Evolutionary conservation across 805 yeast species (phyloP).

Genomic region (Candida ulmi): DNA sequence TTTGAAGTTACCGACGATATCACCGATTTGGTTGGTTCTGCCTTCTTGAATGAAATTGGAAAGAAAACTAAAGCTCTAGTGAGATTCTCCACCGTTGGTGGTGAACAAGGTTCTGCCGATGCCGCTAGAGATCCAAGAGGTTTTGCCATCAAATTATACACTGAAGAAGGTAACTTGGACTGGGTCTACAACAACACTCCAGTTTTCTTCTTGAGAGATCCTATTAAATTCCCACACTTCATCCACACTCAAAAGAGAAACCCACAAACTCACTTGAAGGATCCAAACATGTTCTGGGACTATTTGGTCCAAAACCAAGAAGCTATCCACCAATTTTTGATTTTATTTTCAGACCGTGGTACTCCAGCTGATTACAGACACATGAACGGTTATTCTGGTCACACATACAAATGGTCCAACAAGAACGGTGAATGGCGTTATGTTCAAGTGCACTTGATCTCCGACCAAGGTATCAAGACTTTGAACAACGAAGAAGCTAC

Average conservation of each 20-base stretch:
- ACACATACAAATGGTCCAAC: constrained; percentile 76
- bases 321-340: constrained; percentile 68
- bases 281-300: constrained; percentile 78
- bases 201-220: constrained; percentile 78
- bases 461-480: constrained; percentile 56
- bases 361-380: constrained; percentile 71
- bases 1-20: constrained; percentile 87
- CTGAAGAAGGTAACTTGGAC: constrained; percentile 82
- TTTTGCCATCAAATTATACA: constrained; percentile 71
- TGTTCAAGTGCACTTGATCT: constrained; percentile 69
- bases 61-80: constrained; percentile 69
- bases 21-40: constrained; percentile 63
- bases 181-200: constrained; percentile 87
- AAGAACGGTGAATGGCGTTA: constrained; percentile 71
- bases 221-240: constrained; percentile 80
- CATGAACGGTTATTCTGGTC: constrained; percentile 85
- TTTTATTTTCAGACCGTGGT: constrained; percentile 75
- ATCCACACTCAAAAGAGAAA: constrained; percentile 87
- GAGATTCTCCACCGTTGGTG: constrained; percentile 85
- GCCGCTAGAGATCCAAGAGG: constrained; percentile 88
- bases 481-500: constrained; percentile 56
- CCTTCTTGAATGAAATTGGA: constrained; percentile 68
- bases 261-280: constrained; percentile 75
- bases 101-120: constrained; percentile 77
- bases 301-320: constrained; percentile 66